These are phyloP conservation scores for Camillea tinctor DNA, from an alignment of 2,329 filamentous ascomycete species.

Conservation along the genomic window DNA sequence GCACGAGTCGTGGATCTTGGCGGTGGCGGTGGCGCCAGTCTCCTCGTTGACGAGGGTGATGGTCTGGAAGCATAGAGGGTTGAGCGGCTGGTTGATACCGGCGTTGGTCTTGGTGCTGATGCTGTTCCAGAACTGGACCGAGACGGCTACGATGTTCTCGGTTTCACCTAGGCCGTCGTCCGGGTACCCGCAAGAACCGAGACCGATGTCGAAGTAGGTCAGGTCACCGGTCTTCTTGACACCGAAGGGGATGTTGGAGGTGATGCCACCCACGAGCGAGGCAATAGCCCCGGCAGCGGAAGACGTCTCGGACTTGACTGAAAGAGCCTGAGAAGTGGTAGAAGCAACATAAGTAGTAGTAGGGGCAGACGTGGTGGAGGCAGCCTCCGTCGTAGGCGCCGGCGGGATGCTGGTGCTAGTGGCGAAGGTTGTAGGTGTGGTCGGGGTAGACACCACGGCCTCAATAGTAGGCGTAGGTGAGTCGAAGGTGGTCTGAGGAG, in stretches of 20 bases:
- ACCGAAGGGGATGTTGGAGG: constrained; percentile 25
- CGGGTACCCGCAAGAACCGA: constrained; percentile 66
- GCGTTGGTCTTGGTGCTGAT: constrained; percentile 65
- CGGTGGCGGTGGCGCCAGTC: constrained; percentile 54
- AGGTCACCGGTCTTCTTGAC: constrained; percentile 58
- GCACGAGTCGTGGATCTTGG: constrained; percentile 72
- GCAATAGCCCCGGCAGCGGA: too few relatives aligned
- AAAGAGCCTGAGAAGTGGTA: constrained; percentile 7
- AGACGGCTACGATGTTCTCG: constrained; percentile 68
- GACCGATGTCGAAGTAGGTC: constrained; percentile 71
- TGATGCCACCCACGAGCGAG: constrained; percentile 29
- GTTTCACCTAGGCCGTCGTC: constrained; percentile 54
- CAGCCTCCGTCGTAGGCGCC: constrained; percentile 12
- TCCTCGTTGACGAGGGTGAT: constrained; percentile 56
- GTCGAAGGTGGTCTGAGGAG: constrained; percentile 9
- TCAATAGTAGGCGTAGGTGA: constrained; percentile 5
- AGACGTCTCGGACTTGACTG: constrained; percentile 12
- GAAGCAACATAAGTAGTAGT: constrained; percentile 16
- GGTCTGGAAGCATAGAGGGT: constrained; percentile 68
- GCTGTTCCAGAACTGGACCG: constrained; percentile 45
- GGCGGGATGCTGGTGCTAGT: constrained; percentile 26
- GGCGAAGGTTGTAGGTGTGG: not conserved
- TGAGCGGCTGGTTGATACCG: constrained; percentile 37
- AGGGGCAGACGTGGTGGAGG: constrained; percentile 9
- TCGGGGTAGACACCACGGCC: not conserved